phyloP scores from a whole-genome alignment of 2,329 filamentous ascomycete species.

The Rutstroemia sp. region DNA sequence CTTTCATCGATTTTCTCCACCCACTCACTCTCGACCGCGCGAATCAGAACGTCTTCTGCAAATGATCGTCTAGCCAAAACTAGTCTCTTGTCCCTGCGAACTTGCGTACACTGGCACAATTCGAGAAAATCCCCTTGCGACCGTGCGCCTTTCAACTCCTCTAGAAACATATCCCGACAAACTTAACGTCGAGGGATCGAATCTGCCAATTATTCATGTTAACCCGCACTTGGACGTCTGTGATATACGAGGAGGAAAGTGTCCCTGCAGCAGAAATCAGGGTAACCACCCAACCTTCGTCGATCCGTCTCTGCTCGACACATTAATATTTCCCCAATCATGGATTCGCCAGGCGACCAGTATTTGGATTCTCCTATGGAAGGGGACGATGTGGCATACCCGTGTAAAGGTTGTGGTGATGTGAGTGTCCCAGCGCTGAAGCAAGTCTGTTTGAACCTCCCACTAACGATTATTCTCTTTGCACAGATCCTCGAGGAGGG shows the following conservation, averaged over 20 bases:
- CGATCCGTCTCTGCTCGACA: constrained; percentile 1
- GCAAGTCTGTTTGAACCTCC: constrained; percentile 4
- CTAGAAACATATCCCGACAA: constrained; percentile 1
- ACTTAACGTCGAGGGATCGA: constrained; percentile 17
- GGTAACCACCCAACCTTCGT: constrained; percentile 7
- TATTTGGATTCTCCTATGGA: constrained; percentile 48
- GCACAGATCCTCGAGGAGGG: constrained; percentile 90
- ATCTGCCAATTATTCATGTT: constrained; percentile 22
- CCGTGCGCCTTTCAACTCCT: neutral
- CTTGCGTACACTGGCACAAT: neutral
- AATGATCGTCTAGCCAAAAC: neutral
- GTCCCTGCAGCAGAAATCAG: constrained; percentile 12
- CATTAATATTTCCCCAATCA: constrained; percentile 23
- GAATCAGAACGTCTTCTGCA: neutral
- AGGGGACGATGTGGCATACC: constrained; percentile 70
- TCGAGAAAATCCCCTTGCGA: neutral
- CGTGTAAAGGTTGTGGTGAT: constrained; percentile 90
- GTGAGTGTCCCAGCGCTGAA: constrained; percentile 40
- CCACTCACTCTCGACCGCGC: neutral
- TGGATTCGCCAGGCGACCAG: constrained; percentile 45
- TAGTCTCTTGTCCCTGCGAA: neutral
- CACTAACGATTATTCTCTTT: constrained; percentile 19
- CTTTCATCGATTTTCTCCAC: neutral
- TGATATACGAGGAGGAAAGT: constrained; percentile 21
- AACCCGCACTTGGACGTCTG: constrained; percentile 14